phyloP scores from a whole-genome alignment of 768 basidiomycete genomes.

The Pleurotus tuoliensis region DNA sequence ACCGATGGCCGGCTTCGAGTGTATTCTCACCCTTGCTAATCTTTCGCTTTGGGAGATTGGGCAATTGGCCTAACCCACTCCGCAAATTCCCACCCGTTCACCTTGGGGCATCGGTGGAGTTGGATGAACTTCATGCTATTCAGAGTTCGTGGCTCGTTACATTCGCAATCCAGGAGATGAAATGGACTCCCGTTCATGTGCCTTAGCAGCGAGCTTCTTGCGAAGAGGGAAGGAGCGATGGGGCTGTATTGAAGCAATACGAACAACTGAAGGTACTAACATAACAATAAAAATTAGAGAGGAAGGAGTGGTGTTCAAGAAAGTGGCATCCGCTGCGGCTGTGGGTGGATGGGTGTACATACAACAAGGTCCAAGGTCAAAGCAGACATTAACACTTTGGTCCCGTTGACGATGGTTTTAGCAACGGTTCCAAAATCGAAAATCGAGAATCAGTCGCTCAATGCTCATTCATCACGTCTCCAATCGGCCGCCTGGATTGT shows the following conservation, averaged over 20 bases:
- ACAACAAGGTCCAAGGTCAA: background rate
- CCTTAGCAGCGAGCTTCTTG: background rate
- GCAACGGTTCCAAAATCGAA: background rate
- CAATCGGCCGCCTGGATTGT: background rate
- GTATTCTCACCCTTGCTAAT: background rate
- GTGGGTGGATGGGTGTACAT: background rate
- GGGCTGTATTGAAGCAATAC: background rate
- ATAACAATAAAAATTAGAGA: background rate
- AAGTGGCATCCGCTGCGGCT: background rate
- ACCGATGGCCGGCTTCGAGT: background rate
- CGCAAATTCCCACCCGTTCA: no score
- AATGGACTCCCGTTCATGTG: background rate
- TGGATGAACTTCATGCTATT: no score
- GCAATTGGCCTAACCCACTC: background rate
- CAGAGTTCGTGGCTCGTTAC: no score
- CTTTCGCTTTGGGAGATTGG: background rate
- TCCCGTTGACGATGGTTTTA: background rate
- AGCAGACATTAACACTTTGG: background rate
- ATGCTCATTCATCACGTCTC: background rate
- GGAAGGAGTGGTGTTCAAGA: background rate
- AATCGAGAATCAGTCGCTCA: no score
- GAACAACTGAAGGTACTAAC: background rate
- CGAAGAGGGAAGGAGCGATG: background rate
- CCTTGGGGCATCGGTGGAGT: no score
- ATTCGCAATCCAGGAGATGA: no score